Conservation (phyloP, 2,329 filamentous ascomycete species). For the Gyromitra esculenta region DNA sequence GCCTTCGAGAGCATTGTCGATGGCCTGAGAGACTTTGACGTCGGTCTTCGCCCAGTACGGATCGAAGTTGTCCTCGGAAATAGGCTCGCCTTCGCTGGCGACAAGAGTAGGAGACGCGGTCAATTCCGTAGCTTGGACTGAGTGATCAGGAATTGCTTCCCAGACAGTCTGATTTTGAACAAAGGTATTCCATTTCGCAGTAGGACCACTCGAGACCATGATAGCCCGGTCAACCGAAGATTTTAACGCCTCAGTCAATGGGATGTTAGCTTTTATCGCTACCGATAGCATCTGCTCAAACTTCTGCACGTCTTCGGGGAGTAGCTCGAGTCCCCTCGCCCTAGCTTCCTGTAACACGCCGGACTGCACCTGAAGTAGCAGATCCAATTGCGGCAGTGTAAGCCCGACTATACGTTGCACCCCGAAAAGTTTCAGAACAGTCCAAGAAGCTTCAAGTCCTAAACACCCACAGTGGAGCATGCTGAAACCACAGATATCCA, state of each 20-base stretch:
- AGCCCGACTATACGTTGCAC: conserved; percentile 55
- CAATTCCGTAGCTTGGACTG: conserved; percentile 69
- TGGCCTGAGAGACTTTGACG: conserved; percentile 89
- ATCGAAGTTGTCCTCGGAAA: conserved; percentile 84
- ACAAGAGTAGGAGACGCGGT: conserved; percentile 68
- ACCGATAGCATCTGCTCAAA: conserved; percentile 65
- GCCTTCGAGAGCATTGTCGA: conserved; percentile 88
- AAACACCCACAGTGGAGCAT: conserved; percentile 54
- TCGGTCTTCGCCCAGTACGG: conserved; percentile 91
- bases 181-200: conserved; percentile 69
- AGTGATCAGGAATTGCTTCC: conserved; percentile 58
- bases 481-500: conserved; percentile 56
- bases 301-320: conserved; percentile 54
- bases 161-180: conserved; percentile 60
- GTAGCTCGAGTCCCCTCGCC: conserved; percentile 38
- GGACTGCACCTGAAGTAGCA: conserved; percentile 56
- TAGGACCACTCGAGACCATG: conserved; percentile 65
- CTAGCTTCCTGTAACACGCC: conserved; percentile 52
- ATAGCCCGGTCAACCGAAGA: conserved; percentile 56
- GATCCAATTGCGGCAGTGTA: conserved; percentile 55
- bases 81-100: conserved; percentile 66
- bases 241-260: conserved; percentile 55
- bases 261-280: conserved; percentile 69
- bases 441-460: conserved; percentile 52
- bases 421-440: conserved; percentile 55